phyloP scores from a whole-genome alignment of 352 stramenopile genomes.

The Globisporangium carolinianum region DNA sequence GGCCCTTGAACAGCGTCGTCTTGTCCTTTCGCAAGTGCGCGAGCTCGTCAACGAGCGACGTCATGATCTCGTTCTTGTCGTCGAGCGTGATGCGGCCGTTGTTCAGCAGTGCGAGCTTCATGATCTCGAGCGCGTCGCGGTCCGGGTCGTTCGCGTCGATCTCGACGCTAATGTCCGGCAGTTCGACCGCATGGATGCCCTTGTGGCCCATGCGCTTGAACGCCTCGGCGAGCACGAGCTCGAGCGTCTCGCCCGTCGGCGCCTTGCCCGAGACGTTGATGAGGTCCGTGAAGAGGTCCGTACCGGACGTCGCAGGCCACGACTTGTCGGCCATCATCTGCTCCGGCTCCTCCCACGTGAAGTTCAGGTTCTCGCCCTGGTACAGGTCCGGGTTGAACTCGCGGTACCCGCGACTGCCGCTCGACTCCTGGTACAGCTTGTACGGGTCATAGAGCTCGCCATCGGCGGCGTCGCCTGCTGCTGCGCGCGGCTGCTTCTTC shows the following conservation, averaged over 20 bases:
- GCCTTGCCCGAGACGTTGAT: slow-evolving; percentile 64
- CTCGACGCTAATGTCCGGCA: slow-evolving; percentile 67
- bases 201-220: slow-evolving; percentile 77
- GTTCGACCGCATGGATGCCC: slow-evolving; percentile 55
- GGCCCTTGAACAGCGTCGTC: slow-evolving; percentile 75
- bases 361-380: slow-evolving; percentile 41
- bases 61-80: slow-evolving; percentile 86
- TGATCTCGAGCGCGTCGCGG: slow-evolving; percentile 79
- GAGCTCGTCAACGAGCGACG: slow-evolving; percentile 74
- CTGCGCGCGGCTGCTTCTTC: slow-evolving; percentile 12
- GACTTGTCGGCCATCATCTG: slow-evolving; percentile 87
- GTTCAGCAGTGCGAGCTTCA: slow-evolving; percentile 87
- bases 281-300: slow-evolving; percentile 76
- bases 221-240: slow-evolving; percentile 60
- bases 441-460: slow-evolving; percentile 72
- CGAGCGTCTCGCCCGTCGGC: slow-evolving; percentile 51
- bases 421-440: slow-evolving; percentile 71
- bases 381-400: slow-evolving; percentile 75
- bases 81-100: slow-evolving; percentile 85
- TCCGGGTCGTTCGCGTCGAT: slow-evolving; percentile 65
- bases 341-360: slow-evolving; percentile 66
- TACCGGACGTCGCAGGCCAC: slow-evolving; percentile 71
- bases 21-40: slow-evolving; percentile 80
- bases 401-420: slow-evolving; percentile 58
- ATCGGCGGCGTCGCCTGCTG: slow-evolving; percentile 5